These are phyloP conservation scores for Mollisiaceae sp. DNA, from an alignment of 2,329 filamentous ascomycete genomes.

Conservation along the genomic window DNA sequence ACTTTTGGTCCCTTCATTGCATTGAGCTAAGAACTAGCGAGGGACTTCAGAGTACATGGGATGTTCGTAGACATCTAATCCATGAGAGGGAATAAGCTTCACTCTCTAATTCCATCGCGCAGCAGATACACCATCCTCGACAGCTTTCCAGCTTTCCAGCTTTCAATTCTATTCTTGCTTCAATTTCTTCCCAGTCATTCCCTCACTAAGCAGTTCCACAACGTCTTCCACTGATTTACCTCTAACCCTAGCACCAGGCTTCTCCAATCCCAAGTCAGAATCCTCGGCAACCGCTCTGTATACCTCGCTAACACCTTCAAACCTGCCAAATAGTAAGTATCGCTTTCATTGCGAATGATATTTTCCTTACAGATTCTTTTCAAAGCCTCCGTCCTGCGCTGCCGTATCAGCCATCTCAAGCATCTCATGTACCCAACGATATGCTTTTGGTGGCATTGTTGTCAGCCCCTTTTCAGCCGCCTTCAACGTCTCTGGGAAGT, in stretches of 20 bases:
- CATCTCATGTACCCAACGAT: conserved; percentile 8
- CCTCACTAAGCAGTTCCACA: background rate
- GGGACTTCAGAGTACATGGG: conserved; percentile 11
- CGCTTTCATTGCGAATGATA: background rate
- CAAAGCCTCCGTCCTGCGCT: background rate
- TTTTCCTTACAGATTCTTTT: background rate
- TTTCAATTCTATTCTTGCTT: background rate
- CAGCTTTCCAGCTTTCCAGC: background rate
- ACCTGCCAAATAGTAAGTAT: background rate
- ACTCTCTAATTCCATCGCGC: background rate
- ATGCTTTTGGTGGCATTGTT: conserved; percentile 4
- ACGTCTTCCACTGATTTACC: conserved; percentile 2
- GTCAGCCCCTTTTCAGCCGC: conserved; percentile 6
- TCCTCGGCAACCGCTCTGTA: background rate
- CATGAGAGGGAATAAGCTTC: background rate
- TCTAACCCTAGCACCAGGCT: background rate
- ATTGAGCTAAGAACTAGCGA: conserved; percentile 1
- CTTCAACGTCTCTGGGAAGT: conserved; percentile 3
- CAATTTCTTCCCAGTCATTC: conserved; percentile 2
- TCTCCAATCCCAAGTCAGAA: conserved; percentile 2
- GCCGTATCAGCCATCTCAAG: conserved; percentile 10
- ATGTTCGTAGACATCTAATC: background rate
- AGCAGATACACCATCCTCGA: background rate
- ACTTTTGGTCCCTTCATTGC: conserved; percentile 1
- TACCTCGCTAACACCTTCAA: background rate